phyloP scores from a whole-genome alignment of 2,329 filamentous ascomycete species.

The Phyllachora maydis region DNA sequence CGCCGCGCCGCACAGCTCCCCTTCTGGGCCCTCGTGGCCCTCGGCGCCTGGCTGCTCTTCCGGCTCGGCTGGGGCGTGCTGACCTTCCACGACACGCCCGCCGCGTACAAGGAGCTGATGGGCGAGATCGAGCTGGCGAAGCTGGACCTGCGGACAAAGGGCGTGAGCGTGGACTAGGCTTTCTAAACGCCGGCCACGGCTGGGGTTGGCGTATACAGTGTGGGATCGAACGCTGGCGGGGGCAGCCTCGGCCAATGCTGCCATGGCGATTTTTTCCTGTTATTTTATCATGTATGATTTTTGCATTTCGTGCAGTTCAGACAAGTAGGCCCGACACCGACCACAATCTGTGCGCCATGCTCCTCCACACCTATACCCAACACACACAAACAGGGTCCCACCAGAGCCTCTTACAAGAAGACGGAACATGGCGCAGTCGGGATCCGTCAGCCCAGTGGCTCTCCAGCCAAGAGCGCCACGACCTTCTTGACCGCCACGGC shows the following conservation, averaged over 20 bases:
- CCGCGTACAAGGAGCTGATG: slow-evolving; percentile 79
- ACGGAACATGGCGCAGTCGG: too few relatives aligned
- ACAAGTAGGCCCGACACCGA: too few relatives aligned
- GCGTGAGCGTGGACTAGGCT: slow-evolving; percentile 63
- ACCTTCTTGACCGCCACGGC: slow-evolving; percentile 35
- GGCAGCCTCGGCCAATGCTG: not conserved
- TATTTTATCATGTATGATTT: too few relatives aligned
- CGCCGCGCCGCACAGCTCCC: slow-evolving; percentile 42
- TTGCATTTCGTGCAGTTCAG: too few relatives aligned
- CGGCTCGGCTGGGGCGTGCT: slow-evolving; percentile 83
- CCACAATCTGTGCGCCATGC: too few relatives aligned
- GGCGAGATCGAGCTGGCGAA: slow-evolving; percentile 62
- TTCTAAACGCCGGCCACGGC: too few relatives aligned
- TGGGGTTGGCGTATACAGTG: too few relatives aligned
- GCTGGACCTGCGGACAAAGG: slow-evolving; percentile 49
- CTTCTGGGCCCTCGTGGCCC: slow-evolving; percentile 78
- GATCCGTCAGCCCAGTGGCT: slow-evolving; percentile 7
- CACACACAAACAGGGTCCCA: too few relatives aligned
- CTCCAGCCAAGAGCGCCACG: slow-evolving; percentile 35
- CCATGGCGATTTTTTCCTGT: too few relatives aligned
- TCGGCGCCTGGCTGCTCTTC: slow-evolving; percentile 81
- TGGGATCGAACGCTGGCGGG: too few relatives aligned
- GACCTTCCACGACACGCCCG: slow-evolving; percentile 90
- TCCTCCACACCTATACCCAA: too few relatives aligned
- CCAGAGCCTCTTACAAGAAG: too few relatives aligned